Evolutionary conservation across 1,284 basidiomycete species (phyloP), one percentile per base, ranked within the genome.

Genomic region (Heterobasidion occidentale): DNA sequence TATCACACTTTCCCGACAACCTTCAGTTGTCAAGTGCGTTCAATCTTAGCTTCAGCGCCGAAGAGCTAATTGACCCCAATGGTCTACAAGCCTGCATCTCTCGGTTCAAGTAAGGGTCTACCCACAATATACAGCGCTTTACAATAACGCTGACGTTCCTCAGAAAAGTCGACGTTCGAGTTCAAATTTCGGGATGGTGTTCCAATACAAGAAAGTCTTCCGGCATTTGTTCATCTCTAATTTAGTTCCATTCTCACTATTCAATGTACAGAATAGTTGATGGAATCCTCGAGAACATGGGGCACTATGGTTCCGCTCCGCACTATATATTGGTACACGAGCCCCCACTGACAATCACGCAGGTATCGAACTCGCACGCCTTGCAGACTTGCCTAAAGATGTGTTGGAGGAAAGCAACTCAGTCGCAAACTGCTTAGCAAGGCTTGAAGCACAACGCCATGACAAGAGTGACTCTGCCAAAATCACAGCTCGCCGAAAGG

Each of bases 361-460:
- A 88, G 93, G 94, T 1, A 74, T 97, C 9, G 89, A 94, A 62
- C 79, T 95, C 27, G 92, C 93, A 14, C 80, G 82, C 50, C 77
- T 94, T 1, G 92, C 91, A 0, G 88, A 93, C 65, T 74, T 97
- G 0, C 93, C 94, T 0, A 61, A 68, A 0, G 78, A 87, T 49
- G 81, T 93, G 7, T 67, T 92, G 50, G 60, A 63, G 1, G 84
- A 86, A 65, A 86, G 80, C 7, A 77, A 71, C 57, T 73, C 81
- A 56, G 80, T 92, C 0, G 80, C 92, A 1, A 72, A 72, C 11
- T 74, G 73, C 17, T 77, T 96, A 7, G 73, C 77, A 3, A 78
- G 78, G 17, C 68, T 88, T 14, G 84, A 92, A 56, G 74, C 78
- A 1, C 76, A 74, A 56, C 74, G 81, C 59, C 73, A 83, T 61